A percentile compares a stretch with the other conserved stretches of the same genome.
Conservation (phyloP, 805 yeast species). For the Sugiyamaella mastotermitis region DNA sequence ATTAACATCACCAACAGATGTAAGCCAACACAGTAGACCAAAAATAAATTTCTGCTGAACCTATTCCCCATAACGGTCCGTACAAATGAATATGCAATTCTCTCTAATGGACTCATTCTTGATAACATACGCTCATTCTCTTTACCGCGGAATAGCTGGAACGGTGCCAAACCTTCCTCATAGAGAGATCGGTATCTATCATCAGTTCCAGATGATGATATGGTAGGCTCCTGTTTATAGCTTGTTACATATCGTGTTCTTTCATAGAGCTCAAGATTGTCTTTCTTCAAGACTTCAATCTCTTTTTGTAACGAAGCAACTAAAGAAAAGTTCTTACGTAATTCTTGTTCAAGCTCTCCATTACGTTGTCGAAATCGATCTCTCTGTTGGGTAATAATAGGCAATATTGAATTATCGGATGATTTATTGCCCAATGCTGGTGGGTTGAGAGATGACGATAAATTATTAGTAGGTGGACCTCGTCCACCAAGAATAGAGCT, state of each 20-base stretch:
- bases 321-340: slow-evolving; percentile 49
- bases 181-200: slow-evolving; percentile 55
- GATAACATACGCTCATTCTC: slow-evolving; percentile 73
- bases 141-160: slow-evolving; percentile 70
- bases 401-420: slow-evolving; percentile 50
- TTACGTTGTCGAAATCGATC: slow-evolving; percentile 85
- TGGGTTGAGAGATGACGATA: slow-evolving; percentile 6
- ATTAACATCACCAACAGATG: slow-evolving; percentile 68
- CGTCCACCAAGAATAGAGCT: slow-evolving; percentile 30
- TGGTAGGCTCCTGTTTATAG: slow-evolving; percentile 9
- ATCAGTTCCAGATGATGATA: slow-evolving; percentile 33
- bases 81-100: slow-evolving; percentile 67
- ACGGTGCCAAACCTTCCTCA: slow-evolving; percentile 76
- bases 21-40: slow-evolving; percentile 65
- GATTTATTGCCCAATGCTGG: slow-evolving; percentile 4
- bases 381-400: slow-evolving; percentile 89
- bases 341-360: slow-evolving; percentile 76
- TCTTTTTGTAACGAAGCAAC: slow-evolving; percentile 61
- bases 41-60: slow-evolving; percentile 63
- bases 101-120: slow-evolving; percentile 68
- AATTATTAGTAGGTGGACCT: not conserved
- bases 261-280: slow-evolving; percentile 76
- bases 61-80: slow-evolving; percentile 70
- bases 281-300: slow-evolving; percentile 55
- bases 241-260: slow-evolving; percentile 38